Conservation (phyloP, 2,329 filamentous ascomycete genomes). For the Neonectria neomacrospora region DNA sequence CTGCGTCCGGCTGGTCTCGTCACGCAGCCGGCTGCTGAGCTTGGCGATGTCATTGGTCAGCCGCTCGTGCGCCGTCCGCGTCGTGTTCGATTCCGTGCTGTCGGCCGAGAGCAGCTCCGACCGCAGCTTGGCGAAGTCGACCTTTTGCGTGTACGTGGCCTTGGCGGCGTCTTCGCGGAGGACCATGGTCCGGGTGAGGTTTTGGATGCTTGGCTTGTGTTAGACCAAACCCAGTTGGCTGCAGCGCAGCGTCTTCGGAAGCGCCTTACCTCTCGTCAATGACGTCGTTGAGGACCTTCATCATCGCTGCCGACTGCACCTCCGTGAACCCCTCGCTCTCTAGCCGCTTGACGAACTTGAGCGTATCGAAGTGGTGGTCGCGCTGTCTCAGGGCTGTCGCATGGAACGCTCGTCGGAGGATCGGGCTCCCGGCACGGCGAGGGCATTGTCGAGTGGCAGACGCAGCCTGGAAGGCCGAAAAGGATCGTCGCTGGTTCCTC, state of each 20-base stretch:
- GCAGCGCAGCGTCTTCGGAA: not conserved
- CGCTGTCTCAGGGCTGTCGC: slow-evolving; percentile 67
- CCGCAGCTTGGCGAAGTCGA: slow-evolving; percentile 96
- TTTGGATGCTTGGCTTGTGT: slow-evolving; percentile 77
- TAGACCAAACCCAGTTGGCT: slow-evolving; percentile 15
- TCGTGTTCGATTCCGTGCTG: slow-evolving; percentile 89
- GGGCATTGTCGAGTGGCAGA: slow-evolving; percentile 27
- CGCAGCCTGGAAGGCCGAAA: slow-evolving; percentile 36
- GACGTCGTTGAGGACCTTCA: slow-evolving; percentile 95
- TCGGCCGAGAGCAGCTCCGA: slow-evolving; percentile 93
- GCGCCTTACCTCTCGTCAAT: slow-evolving; percentile 84
- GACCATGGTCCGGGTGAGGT: slow-evolving; percentile 97
- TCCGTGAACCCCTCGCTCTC: slow-evolving; percentile 95
- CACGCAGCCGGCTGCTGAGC: slow-evolving; percentile 85
- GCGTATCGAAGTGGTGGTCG: slow-evolving; percentile 97
- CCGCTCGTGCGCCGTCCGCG: slow-evolving; percentile 88
- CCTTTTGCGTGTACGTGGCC: slow-evolving; percentile 85
- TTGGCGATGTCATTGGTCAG: slow-evolving; percentile 96
- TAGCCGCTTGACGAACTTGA: slow-evolving; percentile 94
- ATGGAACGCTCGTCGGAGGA: slow-evolving; percentile 69
- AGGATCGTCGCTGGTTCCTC: slow-evolving; percentile 31
- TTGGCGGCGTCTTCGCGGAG: slow-evolving; percentile 91
- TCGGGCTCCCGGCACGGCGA: slow-evolving; percentile 32
- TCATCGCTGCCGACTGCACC: slow-evolving; percentile 96
- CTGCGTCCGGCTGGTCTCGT: slow-evolving; percentile 95